A percentile compares a stretch with the other conserved stretches of the same genome.
These are phyloP conservation scores for Plicaturopsis crispa DNA, from an alignment of 768 basidiomycete species.

Conservation along the genomic window DNA sequence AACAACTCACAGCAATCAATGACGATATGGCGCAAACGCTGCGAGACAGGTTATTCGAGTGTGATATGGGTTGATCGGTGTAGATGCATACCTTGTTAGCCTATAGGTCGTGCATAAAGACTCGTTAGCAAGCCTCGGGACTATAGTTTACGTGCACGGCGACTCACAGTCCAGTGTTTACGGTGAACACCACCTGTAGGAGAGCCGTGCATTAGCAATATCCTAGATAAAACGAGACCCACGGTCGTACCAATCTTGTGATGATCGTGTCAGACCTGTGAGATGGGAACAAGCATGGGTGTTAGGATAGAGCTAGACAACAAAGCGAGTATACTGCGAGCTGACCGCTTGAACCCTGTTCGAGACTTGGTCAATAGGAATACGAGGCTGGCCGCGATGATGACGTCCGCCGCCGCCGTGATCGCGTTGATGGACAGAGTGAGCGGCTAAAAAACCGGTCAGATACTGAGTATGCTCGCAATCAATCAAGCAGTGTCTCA, in stretches of 20 bases:
- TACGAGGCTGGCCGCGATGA: conserved; percentile 7
- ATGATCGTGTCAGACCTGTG: conserved; percentile 8
- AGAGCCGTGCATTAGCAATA: too few relatives aligned
- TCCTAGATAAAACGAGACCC: too few relatives aligned
- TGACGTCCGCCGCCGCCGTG: conserved; percentile 5
- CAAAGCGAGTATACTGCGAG: too few relatives aligned
- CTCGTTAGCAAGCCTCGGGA: neutral
- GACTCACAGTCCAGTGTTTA: conserved; percentile 11
- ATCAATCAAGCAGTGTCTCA: conserved; percentile 1
- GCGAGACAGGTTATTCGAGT: neutral
- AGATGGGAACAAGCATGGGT: neutral
- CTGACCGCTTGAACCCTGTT: conserved; percentile 9
- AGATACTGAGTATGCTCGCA: neutral
- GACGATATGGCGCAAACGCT: conserved; percentile 8
- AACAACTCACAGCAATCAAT: conserved; percentile 6
- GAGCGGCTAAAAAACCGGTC: neutral
- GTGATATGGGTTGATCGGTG: neutral
- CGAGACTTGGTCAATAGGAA: conserved; percentile 5
- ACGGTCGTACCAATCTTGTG: conserved; percentile 7
- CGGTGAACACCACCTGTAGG: conserved; percentile 8
- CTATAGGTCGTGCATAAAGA: neutral
- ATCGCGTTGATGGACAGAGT: conserved; percentile 10
- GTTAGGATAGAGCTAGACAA: too few relatives aligned
- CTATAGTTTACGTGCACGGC: too few relatives aligned
- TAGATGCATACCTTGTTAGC: neutral